phyloP scores from a whole-genome alignment of 2,329 filamentous ascomycete genomes.

The Madurella mycetomatis region DNA sequence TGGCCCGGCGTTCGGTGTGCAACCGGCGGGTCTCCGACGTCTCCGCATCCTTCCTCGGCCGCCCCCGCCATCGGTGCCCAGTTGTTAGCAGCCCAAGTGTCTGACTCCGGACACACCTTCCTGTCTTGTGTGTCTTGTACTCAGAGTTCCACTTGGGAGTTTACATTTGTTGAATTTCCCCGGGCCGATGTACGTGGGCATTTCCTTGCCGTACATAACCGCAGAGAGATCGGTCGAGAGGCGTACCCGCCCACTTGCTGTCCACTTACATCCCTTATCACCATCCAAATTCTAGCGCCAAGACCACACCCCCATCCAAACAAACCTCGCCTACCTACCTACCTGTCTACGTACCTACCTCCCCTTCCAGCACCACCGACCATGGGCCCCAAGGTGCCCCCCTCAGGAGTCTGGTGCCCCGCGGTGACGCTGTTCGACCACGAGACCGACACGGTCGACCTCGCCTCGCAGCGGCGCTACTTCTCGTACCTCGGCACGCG shows the following conservation, averaged over 20 bases:
- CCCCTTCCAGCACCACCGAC: constrained; percentile 17
- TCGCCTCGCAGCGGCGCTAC: constrained; percentile 29
- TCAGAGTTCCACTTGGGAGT: not conserved
- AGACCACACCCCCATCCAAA: not conserved
- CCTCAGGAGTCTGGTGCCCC: constrained; percentile 32
- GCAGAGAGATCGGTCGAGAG: not conserved
- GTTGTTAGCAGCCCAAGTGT: not conserved
- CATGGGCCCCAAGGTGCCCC: constrained; percentile 21
- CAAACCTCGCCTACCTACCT: not conserved
- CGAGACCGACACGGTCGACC: constrained; percentile 28
- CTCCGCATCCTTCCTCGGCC: constrained; percentile 5
- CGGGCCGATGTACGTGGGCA: not conserved
- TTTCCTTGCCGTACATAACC: constrained; percentile 4
- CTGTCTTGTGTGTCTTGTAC: no score
- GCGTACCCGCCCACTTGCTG: not conserved
- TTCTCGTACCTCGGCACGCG: constrained; percentile 28
- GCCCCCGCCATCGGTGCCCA: constrained; percentile 1
- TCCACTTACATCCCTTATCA: not conserved
- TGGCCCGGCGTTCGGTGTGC: not conserved
- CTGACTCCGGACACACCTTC: not conserved
- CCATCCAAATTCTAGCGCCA: no score
- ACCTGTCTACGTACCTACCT: not conserved
- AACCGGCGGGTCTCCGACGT: not conserved
- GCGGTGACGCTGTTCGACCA: constrained; percentile 34
- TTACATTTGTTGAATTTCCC: no score